These are phyloP conservation scores for Amanita jacksonii DNA, from an alignment of 768 basidiomycete genomes.

Conservation along the genomic window DNA sequence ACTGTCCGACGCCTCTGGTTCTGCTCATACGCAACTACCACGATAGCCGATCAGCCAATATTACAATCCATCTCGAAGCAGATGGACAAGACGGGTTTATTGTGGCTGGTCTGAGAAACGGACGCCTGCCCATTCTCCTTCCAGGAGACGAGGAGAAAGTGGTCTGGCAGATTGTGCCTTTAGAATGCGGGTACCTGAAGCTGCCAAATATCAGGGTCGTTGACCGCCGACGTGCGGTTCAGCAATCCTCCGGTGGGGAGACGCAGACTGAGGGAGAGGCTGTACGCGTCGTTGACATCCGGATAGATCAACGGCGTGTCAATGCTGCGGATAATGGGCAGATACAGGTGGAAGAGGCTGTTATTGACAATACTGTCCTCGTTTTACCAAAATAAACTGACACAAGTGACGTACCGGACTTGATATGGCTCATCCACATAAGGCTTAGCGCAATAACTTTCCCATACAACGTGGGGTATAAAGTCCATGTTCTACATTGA, in stretches of 20 bases:
- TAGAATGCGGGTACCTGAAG: constrained; percentile 62
- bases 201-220: constrained; percentile 54
- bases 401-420: too few relatives aligned
- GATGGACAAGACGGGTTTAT: constrained; percentile 67
- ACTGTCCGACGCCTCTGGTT: constrained; percentile 46
- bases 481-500: too few relatives aligned
- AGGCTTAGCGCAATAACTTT: too few relatives aligned
- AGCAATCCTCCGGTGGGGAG: constrained; percentile 23
- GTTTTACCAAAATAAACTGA: constrained; percentile 24
- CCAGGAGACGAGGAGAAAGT: constrained; percentile 62
- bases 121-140: constrained; percentile 60
- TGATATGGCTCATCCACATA: too few relatives aligned
- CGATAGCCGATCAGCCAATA: constrained; percentile 52
- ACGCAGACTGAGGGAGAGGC: constrained; percentile 36
- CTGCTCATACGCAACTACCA: constrained; percentile 60
- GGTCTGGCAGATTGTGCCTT: constrained; percentile 59
- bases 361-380: constrained; percentile 10
- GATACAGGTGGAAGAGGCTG: constrained; percentile 11
- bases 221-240: constrained; percentile 34
- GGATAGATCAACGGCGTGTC: constrained; percentile 25
- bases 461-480: too few relatives aligned
- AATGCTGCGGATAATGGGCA: constrained; percentile 8
- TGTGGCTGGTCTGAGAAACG: constrained; percentile 63
- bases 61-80: constrained; percentile 66
- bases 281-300: constrained; percentile 46